phyloP scores from a whole-genome alignment of 1,284 basidiomycete species.

The Athelia psychrophila region DNA sequence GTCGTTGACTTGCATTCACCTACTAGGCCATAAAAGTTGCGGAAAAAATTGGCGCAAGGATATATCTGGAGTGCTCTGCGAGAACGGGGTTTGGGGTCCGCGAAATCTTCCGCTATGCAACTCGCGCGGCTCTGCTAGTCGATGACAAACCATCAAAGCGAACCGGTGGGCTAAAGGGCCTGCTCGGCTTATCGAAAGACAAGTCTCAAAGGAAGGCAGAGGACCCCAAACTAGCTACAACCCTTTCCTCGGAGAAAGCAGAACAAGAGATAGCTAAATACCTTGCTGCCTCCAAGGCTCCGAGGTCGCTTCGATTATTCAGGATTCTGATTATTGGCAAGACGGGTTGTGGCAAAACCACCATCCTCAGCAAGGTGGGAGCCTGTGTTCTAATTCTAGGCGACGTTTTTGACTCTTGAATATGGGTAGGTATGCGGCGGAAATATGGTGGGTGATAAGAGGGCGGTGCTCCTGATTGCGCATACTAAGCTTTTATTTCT shows the following conservation, averaged over 20 bases:
- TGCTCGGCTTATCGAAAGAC: too few species aligned
- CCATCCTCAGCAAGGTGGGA: constrained; percentile 2
- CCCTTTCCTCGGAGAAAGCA: too few species aligned
- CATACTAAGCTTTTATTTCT: neutral
- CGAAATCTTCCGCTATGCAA: constrained; percentile 91
- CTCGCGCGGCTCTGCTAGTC: constrained; percentile 78
- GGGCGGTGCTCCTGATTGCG: neutral
- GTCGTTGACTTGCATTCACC: constrained; percentile 3
- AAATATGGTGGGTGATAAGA: neutral
- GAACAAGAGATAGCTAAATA: too few species aligned
- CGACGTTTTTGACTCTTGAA: neutral
- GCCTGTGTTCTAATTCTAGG: neutral
- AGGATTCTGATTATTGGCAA: constrained; percentile 3
- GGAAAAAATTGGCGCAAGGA: constrained; percentile 85
- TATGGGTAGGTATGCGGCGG: neutral
- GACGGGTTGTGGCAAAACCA: constrained; percentile 2
- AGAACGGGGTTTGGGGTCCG: constrained; percentile 88
- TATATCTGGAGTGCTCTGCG: constrained; percentile 90
- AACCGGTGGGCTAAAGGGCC: too few species aligned
- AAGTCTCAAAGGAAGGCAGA: too few species aligned
- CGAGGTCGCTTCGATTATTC: too few species aligned
- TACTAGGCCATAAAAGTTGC: constrained; percentile 80
- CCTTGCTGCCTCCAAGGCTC: too few species aligned
- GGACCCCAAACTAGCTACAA: too few species aligned
- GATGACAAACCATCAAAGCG: too few species aligned